Conservation (phyloP, 306 rosid genomes). For the Trichosanthes truncata region DNA sequence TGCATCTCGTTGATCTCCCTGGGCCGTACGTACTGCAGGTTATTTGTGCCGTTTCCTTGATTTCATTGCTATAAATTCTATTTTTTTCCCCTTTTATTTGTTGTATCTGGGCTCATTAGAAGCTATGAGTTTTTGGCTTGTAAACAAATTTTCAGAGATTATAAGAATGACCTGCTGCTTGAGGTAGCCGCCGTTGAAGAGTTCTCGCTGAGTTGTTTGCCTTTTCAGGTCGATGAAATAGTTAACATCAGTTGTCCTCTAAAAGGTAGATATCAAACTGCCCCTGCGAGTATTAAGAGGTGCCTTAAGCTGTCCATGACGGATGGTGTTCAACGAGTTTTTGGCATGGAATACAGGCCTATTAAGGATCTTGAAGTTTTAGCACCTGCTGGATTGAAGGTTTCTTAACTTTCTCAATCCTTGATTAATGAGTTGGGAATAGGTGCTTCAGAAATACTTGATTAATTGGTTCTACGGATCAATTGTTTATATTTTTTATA, state of each 20-base stretch:
- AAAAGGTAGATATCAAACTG: slow-evolving; percentile 51
- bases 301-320: slow-evolving; percentile 85
- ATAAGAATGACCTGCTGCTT: not conserved
- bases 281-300: slow-evolving; percentile 58
- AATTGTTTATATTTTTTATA: not conserved
- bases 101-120: not conserved
- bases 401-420: slow-evolving; percentile 16
- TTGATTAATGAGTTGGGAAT: not conserved
- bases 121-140: not conserved
- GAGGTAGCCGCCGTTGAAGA: not conserved
- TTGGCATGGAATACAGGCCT: slow-evolving; percentile 91
- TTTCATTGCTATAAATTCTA: not conserved
- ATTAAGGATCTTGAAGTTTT: slow-evolving; percentile 63
- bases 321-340: slow-evolving; percentile 71
- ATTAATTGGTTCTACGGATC: not conserved
- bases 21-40: slow-evolving; percentile 91
- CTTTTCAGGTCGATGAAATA: slow-evolving; percentile 72
- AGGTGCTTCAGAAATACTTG: not conserved
- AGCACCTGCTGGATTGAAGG: slow-evolving; percentile 87
- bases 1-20: slow-evolving; percentile 61
- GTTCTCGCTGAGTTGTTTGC: not conserved
- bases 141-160: not conserved
- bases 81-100: not conserved
- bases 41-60: not conserved
- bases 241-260: slow-evolving; percentile 58